Conservation (phyloP, 2,329 filamentous ascomycete species). For the Graphiopsis chlorocephala region DNA sequence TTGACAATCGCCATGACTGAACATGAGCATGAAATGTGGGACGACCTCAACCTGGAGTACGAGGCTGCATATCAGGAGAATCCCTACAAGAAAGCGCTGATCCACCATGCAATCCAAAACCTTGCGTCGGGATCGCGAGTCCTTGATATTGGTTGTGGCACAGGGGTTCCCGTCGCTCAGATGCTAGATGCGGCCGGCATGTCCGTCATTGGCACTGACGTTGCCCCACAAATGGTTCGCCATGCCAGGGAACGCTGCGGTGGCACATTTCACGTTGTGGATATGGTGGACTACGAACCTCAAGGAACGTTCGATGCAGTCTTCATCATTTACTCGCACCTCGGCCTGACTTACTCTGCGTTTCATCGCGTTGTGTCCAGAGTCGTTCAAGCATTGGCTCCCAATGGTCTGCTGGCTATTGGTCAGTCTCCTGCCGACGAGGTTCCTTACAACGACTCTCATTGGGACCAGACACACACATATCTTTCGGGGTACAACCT, state of each 20-base stretch:
- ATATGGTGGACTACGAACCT: slow-evolving; percentile 29
- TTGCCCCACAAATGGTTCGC: slow-evolving; percentile 33
- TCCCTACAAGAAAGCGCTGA: slow-evolving; percentile 26
- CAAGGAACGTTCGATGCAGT: slow-evolving; percentile 26
- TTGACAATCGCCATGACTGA: not conserved
- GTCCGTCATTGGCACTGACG: slow-evolving; percentile 30
- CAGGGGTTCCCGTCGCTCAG: slow-evolving; percentile 30
- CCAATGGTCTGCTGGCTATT: slow-evolving; percentile 28
- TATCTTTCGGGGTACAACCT: slow-evolving; percentile 16
- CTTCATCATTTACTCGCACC: slow-evolving; percentile 34
- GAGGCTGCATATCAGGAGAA: slow-evolving; percentile 31
- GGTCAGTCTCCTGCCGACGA: slow-evolving; percentile 29
- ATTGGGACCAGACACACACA: slow-evolving; percentile 19
- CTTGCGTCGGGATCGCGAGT: slow-evolving; percentile 17
- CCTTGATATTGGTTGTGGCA: slow-evolving; percentile 33
- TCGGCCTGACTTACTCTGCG: slow-evolving; percentile 28
- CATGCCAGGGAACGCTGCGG: slow-evolving; percentile 21
- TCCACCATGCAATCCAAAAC: slow-evolving; percentile 17
- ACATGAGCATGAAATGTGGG: slow-evolving; percentile 15
- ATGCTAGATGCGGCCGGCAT: slow-evolving; percentile 30
- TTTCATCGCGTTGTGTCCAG: slow-evolving; percentile 28
- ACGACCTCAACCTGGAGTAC: slow-evolving; percentile 31
- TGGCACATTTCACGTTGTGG: slow-evolving; percentile 25
- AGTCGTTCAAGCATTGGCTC: slow-evolving; percentile 24
- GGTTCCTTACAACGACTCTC: slow-evolving; percentile 21